A percentile compares a stretch with the other conserved stretches of the same genome.
Conservation (phyloP, 1,139 yeast genomes). For the Oligophagozyma castellii region DNA sequence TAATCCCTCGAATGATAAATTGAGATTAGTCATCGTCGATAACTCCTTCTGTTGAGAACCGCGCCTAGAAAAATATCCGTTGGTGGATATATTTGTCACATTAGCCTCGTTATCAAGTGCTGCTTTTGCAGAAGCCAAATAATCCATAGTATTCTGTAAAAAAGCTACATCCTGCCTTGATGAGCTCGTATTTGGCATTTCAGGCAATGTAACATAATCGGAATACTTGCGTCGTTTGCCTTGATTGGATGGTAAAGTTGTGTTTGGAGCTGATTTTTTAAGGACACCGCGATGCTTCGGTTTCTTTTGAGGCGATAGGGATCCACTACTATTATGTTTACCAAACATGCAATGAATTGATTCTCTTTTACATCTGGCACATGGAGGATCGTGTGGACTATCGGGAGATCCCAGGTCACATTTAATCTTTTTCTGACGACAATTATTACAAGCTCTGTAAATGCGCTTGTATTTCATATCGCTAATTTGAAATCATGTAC, state of each 20-base stretch:
- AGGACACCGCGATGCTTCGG: background rate
- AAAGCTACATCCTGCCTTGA: background rate
- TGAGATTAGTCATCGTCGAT: too few species aligned
- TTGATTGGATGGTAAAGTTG: too few species aligned
- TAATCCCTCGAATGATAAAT: background rate
- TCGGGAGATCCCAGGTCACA: constrained; percentile 74
- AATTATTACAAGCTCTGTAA: constrained; percentile 73
- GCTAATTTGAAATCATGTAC: background rate
- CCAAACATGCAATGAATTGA: constrained; percentile 62
- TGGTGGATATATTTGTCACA: background rate
- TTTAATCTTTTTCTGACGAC: constrained; percentile 68
- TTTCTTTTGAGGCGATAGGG: background rate
- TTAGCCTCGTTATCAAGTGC: background rate
- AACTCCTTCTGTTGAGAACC: background rate
- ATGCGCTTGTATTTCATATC: constrained; percentile 39
- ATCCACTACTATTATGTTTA: background rate
- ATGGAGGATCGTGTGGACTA: constrained; percentile 66
- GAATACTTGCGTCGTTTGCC: background rate
- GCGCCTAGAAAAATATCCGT: background rate
- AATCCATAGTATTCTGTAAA: background rate
- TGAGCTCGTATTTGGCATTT: background rate
- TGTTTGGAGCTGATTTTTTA: constrained; percentile 1
- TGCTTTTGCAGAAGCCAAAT: background rate
- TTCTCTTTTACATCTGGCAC: constrained; percentile 74
- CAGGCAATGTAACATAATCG: background rate